Base-by-base conservation (phyloP, 1,284 basidiomycete species). In the Trichosporon inkin region DNA sequence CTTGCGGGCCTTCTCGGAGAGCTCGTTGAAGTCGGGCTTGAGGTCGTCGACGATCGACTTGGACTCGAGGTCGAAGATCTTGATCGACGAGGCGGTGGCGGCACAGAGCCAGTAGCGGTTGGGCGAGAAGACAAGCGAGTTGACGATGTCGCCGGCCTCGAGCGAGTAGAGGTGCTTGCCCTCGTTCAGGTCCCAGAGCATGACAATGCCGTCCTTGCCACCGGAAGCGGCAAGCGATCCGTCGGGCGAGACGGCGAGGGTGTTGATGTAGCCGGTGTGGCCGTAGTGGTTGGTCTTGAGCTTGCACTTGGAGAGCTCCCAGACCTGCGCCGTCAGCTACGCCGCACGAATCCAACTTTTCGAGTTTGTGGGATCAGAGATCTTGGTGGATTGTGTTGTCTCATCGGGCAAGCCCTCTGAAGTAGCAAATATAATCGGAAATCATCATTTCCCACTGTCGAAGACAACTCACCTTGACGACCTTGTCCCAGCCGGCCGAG, bases 51-150 rank as follows among this genome's bases (percentile, higher is more conserved):
- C 95, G 78, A 99, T 97, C 53, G 90, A 92, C 92, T 95, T 95
- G 88, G 88, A 91, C 86, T 96, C 92, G 60, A 96, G 84, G 80
- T 97, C 93, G 79, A 97, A 97, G 81, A 97, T 98, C 85, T 99
- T 99, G 83, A 99, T 92, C 81, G 92, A 96, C 77, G 88, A 92
- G 66, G 92, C 86, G 67, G 96, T 99, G 68, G 96, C 96, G 71
- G 96, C 96, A 80, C 96, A 99, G 68, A 99, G 84, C 96, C 96
- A 99, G 89, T 99, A 99, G 66, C 93, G 89, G 85, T 97, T 97
- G 69, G 96, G 96, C 34, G 92, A 96, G 86, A 99, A 99, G 79
- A 98, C 95, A 68, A 99, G 90, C 62, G 96, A 92, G 80, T 99
- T 99, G 86, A 99, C 93, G 71, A 93, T 85, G 80, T 99, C 92